phyloP scores from a whole-genome alignment of 2,329 filamentous ascomycete species.

The Orbilia quercus region DNA sequence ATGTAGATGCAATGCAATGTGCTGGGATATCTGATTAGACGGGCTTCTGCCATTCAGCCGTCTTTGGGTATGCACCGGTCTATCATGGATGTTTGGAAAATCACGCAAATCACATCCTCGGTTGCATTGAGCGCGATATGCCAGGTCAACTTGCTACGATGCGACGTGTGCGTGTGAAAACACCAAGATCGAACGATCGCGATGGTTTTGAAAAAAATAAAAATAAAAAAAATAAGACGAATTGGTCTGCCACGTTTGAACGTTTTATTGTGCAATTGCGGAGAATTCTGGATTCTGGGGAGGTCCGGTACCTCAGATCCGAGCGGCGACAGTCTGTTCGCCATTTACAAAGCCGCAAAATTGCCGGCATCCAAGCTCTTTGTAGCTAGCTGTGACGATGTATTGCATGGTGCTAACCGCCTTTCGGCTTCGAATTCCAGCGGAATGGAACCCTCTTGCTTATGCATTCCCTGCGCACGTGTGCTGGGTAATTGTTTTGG shows the following conservation, averaged over 20 bases:
- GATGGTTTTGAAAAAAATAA: not conserved
- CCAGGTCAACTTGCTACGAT: too few relatives aligned
- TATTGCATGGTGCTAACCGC: conserved; percentile 42
- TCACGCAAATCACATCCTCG: conserved; percentile 33
- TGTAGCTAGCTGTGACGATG: conserved; percentile 31
- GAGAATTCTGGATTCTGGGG: conserved; percentile 31
- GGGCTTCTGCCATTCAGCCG: conserved; percentile 37
- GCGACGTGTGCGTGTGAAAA: not conserved
- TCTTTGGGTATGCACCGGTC: not conserved
- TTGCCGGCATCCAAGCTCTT: conserved; percentile 13
- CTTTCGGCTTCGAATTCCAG: conserved; percentile 42
- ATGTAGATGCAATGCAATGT: not conserved
- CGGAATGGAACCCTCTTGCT: conserved; percentile 38
- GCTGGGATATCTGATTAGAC: not conserved
- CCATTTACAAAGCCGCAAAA: conserved; percentile 34
- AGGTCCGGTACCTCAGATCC: conserved; percentile 27
- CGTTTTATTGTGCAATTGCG: conserved; percentile 11
- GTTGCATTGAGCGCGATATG: too few relatives aligned
- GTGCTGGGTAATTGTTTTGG: conserved; percentile 38
- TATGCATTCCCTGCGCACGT: conserved; percentile 34
- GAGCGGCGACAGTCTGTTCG: conserved; percentile 23
- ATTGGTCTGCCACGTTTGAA: conserved; percentile 8
- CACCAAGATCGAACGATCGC: not conserved
- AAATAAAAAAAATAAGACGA: too few relatives aligned
- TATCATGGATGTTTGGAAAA: conserved; percentile 19